Percentiles rank a stretch among this genome's conserved stretches.
Conservation (phyloP, 352 stramenopile species). For the Peronospora farinosa region DNA sequence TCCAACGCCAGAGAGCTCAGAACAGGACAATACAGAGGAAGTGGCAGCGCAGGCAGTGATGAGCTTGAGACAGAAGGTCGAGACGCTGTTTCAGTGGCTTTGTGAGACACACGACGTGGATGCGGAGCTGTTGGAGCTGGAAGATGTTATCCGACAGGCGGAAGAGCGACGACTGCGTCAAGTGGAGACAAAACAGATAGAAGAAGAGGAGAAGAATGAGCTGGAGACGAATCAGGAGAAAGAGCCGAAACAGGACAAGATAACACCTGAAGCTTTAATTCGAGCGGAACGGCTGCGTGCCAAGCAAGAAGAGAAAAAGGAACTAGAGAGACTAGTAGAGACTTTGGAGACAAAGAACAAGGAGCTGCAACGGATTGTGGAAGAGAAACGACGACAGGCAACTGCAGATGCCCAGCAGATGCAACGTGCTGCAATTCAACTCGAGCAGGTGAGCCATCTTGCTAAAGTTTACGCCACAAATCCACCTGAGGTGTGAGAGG, state of each 20-base stretch:
- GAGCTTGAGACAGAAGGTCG: conserved; percentile 46
- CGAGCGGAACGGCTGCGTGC: conserved; percentile 38
- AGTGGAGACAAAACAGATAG: conserved; percentile 17
- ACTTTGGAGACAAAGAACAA: conserved; percentile 38
- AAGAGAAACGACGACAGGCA: conserved; percentile 40
- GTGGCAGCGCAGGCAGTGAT: conserved; percentile 47
- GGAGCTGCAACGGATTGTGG: conserved; percentile 33
- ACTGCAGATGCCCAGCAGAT: conserved; percentile 42
- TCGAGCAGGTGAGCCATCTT: conserved; percentile 35
- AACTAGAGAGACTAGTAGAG: conserved; percentile 37
- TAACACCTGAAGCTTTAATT: conserved; percentile 37
- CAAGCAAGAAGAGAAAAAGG: conserved; percentile 45
- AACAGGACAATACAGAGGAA: conserved; percentile 37
- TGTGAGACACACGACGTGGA: conserved; percentile 46
- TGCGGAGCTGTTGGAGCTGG: conserved; percentile 40
- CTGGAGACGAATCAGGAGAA: conserved; percentile 7
- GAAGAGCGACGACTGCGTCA: conserved; percentile 36
- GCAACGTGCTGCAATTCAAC: conserved; percentile 25
- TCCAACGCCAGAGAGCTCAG: conserved; percentile 7
- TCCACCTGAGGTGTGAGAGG: conserved; percentile 11
- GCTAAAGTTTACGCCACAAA: conserved; percentile 36
- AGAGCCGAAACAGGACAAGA: conserved; percentile 3
- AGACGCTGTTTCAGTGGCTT: conserved; percentile 49
- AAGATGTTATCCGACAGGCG: conserved; percentile 40
- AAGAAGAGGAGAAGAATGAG: conserved; percentile 7